A percentile compares a stretch with the other conserved stretches of the same genome.
phyloP scores from a whole-genome alignment of 129 eudicot species.

The Tanacetum coccineum region DNA sequence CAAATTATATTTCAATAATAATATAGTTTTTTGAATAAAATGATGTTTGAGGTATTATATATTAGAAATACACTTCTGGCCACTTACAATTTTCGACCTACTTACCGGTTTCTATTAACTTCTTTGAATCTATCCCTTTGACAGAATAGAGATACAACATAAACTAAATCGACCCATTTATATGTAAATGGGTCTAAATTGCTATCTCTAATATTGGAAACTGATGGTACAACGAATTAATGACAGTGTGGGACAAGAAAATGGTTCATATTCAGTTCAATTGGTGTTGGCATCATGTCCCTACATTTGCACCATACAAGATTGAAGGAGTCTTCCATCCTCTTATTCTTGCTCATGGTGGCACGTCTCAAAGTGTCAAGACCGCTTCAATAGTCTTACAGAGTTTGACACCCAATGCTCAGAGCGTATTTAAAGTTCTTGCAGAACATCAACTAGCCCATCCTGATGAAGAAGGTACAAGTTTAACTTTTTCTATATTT shows the following conservation, averaged over 20 bases:
- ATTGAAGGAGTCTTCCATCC: conserved; percentile 79
- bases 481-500: conserved; percentile 6
- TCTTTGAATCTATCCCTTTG: not conserved
- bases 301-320: conserved; percentile 91
- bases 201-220: not conserved
- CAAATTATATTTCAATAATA: not conserved
- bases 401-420: conserved; percentile 99
- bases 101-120: too few relatives aligned
- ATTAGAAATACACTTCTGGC: not conserved
- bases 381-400: conserved; percentile 87
- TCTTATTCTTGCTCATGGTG: conserved; percentile 74
- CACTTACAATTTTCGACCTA: not conserved
- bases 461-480: conserved; percentile 86
- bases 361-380: conserved; percentile 77
- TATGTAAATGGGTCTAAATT: not conserved
- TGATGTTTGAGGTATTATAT: not conserved
- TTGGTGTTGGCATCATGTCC: conserved; percentile 96
- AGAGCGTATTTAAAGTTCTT: conserved; percentile 84
- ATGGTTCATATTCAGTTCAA: conserved; percentile 92
- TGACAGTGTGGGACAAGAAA: conserved; percentile 98
- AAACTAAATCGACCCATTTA: conserved; percentile 7
- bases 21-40: not conserved
- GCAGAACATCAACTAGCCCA: conserved; percentile 85
- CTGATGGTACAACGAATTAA: conserved; percentile 1
- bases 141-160: not conserved